Conservation (phyloP, 192 early-diverging fungal species). For the Podila epicladia region DNA sequence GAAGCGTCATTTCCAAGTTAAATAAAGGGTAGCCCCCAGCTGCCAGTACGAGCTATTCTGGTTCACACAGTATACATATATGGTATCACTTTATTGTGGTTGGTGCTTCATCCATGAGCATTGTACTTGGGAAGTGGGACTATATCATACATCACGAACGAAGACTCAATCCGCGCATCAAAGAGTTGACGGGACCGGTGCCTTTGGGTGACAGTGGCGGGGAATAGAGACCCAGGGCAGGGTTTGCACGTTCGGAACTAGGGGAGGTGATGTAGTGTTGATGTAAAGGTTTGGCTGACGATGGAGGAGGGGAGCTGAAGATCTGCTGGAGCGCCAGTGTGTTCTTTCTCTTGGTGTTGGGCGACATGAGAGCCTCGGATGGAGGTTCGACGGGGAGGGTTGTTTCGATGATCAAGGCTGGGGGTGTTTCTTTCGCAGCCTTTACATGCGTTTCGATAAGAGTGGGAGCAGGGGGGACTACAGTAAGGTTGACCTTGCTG, state of each 20-base stretch:
- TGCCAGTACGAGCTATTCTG: not conserved
- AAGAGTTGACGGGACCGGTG: not conserved
- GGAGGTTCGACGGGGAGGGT: not conserved
- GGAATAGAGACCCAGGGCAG: constrained; percentile 25
- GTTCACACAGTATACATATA: not conserved
- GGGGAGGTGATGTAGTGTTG: constrained; percentile 18
- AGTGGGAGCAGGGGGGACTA: not conserved
- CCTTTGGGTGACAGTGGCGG: constrained; percentile 29
- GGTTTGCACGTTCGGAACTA: constrained; percentile 24
- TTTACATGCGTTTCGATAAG: not conserved
- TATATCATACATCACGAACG: constrained; percentile 7
- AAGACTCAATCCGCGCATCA: constrained; percentile 31
- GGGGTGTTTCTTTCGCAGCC: not conserved
- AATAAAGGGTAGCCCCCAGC: not conserved
- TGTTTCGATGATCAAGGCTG: not conserved
- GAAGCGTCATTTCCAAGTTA: not conserved
- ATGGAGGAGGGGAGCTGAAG: constrained; percentile 15
- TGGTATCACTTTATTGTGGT: not conserved
- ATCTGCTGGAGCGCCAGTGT: constrained; percentile 34
- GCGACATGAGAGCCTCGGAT: constrained; percentile 30
- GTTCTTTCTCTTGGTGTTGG: constrained; percentile 34
- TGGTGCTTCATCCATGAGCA: no score
- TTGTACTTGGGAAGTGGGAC: not conserved
- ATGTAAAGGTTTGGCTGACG: constrained; percentile 9
- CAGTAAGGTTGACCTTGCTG: not conserved